Conservation (phyloP, 805 yeast genomes). For the Dipodascopsis tothii region DNA sequence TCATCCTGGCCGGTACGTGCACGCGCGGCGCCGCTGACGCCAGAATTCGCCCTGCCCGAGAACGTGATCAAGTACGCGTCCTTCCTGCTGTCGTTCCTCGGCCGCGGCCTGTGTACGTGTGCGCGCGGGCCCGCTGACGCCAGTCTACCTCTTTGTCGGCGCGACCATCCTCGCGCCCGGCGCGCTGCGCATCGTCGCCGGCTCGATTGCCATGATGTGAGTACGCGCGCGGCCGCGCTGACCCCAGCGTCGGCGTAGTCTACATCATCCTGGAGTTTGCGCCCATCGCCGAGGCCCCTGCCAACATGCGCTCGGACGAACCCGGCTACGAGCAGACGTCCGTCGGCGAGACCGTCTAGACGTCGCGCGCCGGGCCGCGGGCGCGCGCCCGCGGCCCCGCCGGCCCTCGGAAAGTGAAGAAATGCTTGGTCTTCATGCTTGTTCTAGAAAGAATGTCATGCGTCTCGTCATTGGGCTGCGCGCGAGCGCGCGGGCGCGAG, state of each 20-base stretch:
- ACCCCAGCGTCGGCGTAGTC: conserved; percentile 43
- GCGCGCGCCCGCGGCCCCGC: not conserved
- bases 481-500: too few species aligned
- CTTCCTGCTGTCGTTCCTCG: conserved; percentile 57
- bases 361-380: not conserved
- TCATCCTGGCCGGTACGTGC: conserved; percentile 14
- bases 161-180: conserved; percentile 45
- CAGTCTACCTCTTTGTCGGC: conserved; percentile 48
- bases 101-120: conserved; percentile 59
- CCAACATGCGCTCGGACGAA: conserved; percentile 59
- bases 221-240: not conserved
- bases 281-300: conserved; percentile 72
- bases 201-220: conserved; percentile 45
- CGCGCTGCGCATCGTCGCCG: conserved; percentile 50
- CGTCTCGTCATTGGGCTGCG: conserved; percentile 1
- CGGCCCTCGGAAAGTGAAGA: not conserved
- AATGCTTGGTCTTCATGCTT: not conserved
- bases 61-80: conserved; percentile 44
- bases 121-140: not conserved
- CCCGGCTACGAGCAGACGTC: conserved; percentile 24
- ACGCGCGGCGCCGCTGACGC: not conserved
- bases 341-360: conserved; percentile 20
- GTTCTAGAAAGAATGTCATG: not conserved
- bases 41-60: conserved; percentile 46
- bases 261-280: conserved; percentile 60